phyloP scores from a whole-genome alignment of 1,284 basidiomycete species.

The Xerocomus minutiporus region DNA sequence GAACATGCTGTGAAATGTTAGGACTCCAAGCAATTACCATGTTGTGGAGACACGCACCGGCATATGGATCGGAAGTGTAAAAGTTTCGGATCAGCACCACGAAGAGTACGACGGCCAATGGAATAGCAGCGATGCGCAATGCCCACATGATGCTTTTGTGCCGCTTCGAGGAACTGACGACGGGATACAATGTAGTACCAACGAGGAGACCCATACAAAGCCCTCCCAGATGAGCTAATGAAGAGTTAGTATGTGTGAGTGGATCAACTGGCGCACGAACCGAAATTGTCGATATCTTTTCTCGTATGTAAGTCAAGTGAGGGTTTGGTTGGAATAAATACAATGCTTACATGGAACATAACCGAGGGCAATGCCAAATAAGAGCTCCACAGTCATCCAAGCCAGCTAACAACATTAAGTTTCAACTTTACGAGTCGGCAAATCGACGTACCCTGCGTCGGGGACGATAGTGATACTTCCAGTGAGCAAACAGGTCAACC shows the following conservation, averaged over 20 bases:
- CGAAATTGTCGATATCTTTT: slow-evolving; percentile 74
- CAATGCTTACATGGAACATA: slow-evolving; percentile 66
- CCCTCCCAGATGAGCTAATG: slow-evolving; percentile 69
- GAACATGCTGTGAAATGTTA: slow-evolving; percentile 58
- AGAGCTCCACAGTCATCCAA: slow-evolving; percentile 79
- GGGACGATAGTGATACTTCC: slow-evolving; percentile 83
- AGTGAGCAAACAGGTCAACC: slow-evolving; percentile 90
- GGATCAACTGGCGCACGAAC: slow-evolving; percentile 34
- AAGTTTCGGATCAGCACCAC: slow-evolving; percentile 85
- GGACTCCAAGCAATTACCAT: neutral
- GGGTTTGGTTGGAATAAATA: neutral
- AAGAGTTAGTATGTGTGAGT: slow-evolving; percentile 3
- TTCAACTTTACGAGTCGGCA: neutral
- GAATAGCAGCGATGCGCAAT: slow-evolving; percentile 70
- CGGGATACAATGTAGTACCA: slow-evolving; percentile 80
- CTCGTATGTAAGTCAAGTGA: slow-evolving; percentile 11
- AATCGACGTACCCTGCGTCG: slow-evolving; percentile 57
- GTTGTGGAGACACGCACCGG: slow-evolving; percentile 43
- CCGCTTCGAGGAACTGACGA: slow-evolving; percentile 74
- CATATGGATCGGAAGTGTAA: slow-evolving; percentile 79
- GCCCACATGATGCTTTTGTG: slow-evolving; percentile 75
- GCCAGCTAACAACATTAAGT: slow-evolving; percentile 47
- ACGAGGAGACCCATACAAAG: slow-evolving; percentile 82
- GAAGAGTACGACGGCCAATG: slow-evolving; percentile 74
- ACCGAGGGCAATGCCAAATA: slow-evolving; percentile 83